Base-by-base conservation (phyloP, 2,329 filamentous ascomycete genomes). In the Xylaria sp. region DNA sequence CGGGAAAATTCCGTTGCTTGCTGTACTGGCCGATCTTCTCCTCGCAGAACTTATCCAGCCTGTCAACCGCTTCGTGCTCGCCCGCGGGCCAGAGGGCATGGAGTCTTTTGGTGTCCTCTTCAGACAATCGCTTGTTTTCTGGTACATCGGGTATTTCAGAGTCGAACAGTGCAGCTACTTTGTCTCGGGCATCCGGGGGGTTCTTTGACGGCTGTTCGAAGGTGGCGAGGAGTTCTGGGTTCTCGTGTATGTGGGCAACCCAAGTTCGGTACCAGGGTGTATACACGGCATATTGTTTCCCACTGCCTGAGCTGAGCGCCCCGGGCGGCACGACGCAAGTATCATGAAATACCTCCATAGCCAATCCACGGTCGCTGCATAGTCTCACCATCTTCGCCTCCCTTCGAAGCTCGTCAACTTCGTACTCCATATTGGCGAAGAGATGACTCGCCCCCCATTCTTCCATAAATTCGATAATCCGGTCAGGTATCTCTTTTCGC, bases 401-500 rank as follows among this genome's bases (percentile, higher is more conserved):
- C 5, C 94, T 85, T 51, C 94, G 85, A 66, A 97, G 80, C 80
- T 97, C 94, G 76, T 98, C 94, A 0, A 97, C 93, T 78, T 97
- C 94, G 75, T 97, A 97, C 78, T 97, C 94, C 65, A 94, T 88
- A 76, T 97, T 97, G 56, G 92, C 89, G 75, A 89, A 97, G 2
- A 97, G 72, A 74, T 96, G 92, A 57, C 85, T 90, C 0, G 88
- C 91, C 0, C 87, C 88, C 93, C 93, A 97, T 69, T 88, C 82
- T 34, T 88, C 82, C 77, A 92, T 87, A 48, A 94, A 81, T 60
- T 90, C 85, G 1, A 92, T 73, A 9, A 97, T 83, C 3, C 89
- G 83, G 1, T 78, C 78, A 0, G 90, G 86, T 0, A 96, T 83
- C 0, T 84, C 79, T 70, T 85, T 90, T 39, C 94, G 84, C 74